A percentile compares a stretch with the other conserved stretches of the same genome.
These are phyloP conservation scores for Leccinellum albellum DNA, from an alignment of 768 basidiomycete species.

Conservation along the genomic window DNA sequence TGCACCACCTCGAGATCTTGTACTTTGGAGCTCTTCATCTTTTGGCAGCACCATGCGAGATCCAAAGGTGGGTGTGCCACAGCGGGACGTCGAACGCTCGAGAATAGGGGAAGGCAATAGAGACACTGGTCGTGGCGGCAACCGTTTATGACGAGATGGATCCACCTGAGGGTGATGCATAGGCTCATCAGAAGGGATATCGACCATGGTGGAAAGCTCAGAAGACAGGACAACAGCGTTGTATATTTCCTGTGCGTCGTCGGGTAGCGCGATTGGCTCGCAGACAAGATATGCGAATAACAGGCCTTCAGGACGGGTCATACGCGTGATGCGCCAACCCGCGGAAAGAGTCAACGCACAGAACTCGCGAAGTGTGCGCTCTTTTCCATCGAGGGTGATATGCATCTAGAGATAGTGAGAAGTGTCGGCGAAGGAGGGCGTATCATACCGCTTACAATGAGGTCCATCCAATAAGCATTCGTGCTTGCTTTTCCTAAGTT, in stretches of 20 bases:
- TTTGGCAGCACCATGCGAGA: slow-evolving; percentile 37
- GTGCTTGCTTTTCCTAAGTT: slow-evolving; percentile 69
- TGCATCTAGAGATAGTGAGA: slow-evolving; percentile 51
- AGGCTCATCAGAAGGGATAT: slow-evolving; percentile 7
- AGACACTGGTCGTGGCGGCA: slow-evolving; percentile 6
- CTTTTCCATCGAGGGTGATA: slow-evolving; percentile 62
- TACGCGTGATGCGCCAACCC: slow-evolving; percentile 59
- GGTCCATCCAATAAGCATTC: slow-evolving; percentile 68
- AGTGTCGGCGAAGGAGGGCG: background rate
- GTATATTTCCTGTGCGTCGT: slow-evolving; percentile 24
- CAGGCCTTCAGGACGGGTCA: slow-evolving; percentile 56
- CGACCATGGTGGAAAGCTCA: slow-evolving; percentile 14
- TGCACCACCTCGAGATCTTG: slow-evolving; percentile 10
- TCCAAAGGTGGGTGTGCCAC: slow-evolving; percentile 61
- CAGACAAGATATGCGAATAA: slow-evolving; percentile 72
- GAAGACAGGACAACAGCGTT: slow-evolving; percentile 18
- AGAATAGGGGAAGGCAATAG: slow-evolving; percentile 28
- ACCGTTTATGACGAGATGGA: slow-evolving; percentile 5
- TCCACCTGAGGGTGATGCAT: background rate
- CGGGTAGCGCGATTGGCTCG: slow-evolving; percentile 54
- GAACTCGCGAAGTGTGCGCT: slow-evolving; percentile 65
- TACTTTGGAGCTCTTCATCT: slow-evolving; percentile 22
- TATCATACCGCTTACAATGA: slow-evolving; percentile 44
- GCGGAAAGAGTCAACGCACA: slow-evolving; percentile 49
- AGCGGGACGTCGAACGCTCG: slow-evolving; percentile 48